These are phyloP conservation scores for Porphyrellus cyaneotinctus DNA, from an alignment of 768 basidiomycete genomes.

Conservation along the genomic window DNA sequence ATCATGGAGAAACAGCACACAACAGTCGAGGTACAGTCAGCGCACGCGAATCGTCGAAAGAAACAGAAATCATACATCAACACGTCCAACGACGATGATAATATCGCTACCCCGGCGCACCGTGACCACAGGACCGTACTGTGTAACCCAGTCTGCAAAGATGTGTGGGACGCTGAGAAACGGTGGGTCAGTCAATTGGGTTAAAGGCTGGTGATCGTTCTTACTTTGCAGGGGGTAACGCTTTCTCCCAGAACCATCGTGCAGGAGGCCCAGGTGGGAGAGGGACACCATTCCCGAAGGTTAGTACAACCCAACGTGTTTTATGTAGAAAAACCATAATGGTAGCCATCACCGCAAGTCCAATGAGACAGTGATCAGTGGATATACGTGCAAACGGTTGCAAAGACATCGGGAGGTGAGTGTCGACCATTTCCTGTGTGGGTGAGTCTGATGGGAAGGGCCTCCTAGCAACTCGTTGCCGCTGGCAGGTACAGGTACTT, in stretches of 20 bases:
- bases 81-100: slow-evolving; percentile 18
- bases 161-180: slow-evolving; percentile 13
- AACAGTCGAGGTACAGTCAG: not conserved
- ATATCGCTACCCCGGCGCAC: slow-evolving; percentile 43
- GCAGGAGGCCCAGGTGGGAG: slow-evolving; percentile 28
- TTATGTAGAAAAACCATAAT: slow-evolving; percentile 2
- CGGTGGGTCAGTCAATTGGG: not conserved
- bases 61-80: slow-evolving; percentile 13
- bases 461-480: too few species aligned
- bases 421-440: too few species aligned
- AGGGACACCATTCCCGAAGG: slow-evolving; percentile 8
- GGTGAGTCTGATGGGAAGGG: too few species aligned
- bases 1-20: too few species aligned
- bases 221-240: slow-evolving; percentile 19
- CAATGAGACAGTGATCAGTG: not conserved
- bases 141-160: slow-evolving; percentile 50
- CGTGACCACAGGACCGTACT: slow-evolving; percentile 56
- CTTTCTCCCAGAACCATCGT: slow-evolving; percentile 22
- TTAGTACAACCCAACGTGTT: not conserved
- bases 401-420: too few species aligned
- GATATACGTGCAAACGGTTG: too few species aligned
- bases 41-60: not conserved
- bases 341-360: not conserved
- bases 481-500: too few species aligned
- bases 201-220: not conserved